phyloP scores from a whole-genome alignment of 2,329 filamentous ascomycete genomes.

The Ophiostoma perfectum region DNA sequence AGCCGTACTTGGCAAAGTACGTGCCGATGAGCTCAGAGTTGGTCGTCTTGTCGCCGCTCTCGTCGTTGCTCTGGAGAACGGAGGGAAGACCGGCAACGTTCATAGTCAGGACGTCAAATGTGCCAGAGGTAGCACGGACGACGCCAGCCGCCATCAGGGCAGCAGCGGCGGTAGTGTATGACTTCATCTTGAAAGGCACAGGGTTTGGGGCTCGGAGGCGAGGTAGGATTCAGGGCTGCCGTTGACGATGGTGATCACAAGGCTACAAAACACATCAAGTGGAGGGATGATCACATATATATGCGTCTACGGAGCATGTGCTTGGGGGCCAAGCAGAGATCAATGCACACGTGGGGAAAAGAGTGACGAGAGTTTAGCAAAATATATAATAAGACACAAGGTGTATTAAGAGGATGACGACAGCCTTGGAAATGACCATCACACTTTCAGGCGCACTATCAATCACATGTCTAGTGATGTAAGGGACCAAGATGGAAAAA shows the following conservation, averaged over 20 bases:
- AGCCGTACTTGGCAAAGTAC: constrained; percentile 51
- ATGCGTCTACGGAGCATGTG: not conserved
- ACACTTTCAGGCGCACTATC: not conserved
- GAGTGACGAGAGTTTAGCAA: not conserved
- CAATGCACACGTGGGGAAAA: not conserved
- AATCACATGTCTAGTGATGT: not conserved
- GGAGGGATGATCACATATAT: not conserved
- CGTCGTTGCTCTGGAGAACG: constrained; percentile 53
- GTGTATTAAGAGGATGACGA: not conserved
- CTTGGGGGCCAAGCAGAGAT: not conserved
- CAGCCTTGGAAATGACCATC: not conserved
- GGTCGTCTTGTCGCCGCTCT: constrained; percentile 55
- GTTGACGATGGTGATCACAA: not conserved
- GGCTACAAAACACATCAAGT: not conserved
- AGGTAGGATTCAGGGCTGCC: not conserved
- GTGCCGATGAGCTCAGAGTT: constrained; percentile 54
- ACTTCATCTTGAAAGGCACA: not conserved
- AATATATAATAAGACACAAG: not conserved
- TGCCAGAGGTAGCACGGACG: constrained; percentile 6
- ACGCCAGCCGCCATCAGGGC: not conserved
- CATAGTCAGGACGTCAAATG: constrained; percentile 50
- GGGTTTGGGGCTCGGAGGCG: not conserved
- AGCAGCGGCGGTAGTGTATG: not conserved
- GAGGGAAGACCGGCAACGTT: constrained; percentile 57
- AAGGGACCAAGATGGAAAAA: constrained; percentile 3